Conservation (phyloP, 176 grass and related monocot species). For the Aegilops sharonensis region DNA sequence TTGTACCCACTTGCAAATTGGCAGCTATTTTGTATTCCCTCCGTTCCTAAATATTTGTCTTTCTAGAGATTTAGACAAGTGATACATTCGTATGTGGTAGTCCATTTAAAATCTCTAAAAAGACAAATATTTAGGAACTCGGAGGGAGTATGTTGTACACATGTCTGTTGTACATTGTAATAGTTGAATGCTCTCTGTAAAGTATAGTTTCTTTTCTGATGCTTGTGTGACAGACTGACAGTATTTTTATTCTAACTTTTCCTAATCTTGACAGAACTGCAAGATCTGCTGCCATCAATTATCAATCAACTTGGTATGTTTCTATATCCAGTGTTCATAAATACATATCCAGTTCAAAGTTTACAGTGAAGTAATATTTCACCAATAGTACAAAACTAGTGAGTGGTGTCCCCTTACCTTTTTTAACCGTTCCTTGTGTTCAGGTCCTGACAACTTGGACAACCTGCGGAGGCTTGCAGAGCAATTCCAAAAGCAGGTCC, state of each 20-base stretch:
- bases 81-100: too few relatives aligned
- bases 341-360: neutral
- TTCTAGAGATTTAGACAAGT: too few relatives aligned
- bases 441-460: slow-evolving; percentile 97
- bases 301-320: slow-evolving; percentile 96
- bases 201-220: neutral
- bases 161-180: neutral
- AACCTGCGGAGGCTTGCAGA: slow-evolving; percentile 88
- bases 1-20: neutral
- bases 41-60: too few relatives aligned
- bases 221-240: neutral
- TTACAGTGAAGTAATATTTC: neutral
- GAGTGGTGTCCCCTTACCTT: neutral
- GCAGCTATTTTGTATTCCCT: neutral
- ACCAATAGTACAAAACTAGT: neutral
- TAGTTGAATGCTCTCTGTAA: neutral
- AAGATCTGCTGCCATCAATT: slow-evolving; percentile 91
- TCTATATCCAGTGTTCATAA: neutral
- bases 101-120: too few relatives aligned
- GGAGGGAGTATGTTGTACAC: neutral
- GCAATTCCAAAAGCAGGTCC: slow-evolving; percentile 87
- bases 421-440: slow-evolving; percentile 2
- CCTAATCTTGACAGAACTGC: slow-evolving; percentile 59
- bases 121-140: too few relatives aligned
- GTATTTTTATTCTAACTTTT: neutral